Evolutionary conservation across 2,329 filamentous ascomycete genomes (phyloP).

Genomic region (Botrytis cinerea): DNA sequence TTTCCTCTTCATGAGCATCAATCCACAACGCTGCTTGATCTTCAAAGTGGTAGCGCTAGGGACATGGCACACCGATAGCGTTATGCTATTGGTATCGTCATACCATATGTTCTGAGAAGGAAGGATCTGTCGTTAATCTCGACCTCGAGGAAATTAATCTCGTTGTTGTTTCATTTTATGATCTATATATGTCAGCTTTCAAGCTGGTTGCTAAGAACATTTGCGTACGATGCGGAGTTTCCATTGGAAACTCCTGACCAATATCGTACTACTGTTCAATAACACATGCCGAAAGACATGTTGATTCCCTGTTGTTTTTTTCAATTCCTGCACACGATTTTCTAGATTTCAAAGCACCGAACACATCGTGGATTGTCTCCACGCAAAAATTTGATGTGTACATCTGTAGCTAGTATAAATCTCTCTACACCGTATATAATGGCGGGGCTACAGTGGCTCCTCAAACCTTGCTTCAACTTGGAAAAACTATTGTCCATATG

Average conservation of each 20-base stretch:
- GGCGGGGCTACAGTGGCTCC: background rate
- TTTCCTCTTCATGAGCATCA: constrained; percentile 40
- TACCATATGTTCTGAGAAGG: constrained; percentile 41
- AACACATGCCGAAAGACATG: background rate
- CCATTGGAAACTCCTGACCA: background rate
- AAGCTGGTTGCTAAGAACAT: background rate
- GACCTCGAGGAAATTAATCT: constrained; percentile 42
- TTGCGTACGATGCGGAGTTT: background rate
- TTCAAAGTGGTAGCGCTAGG: constrained; percentile 37
- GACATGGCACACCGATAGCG: constrained; percentile 35
- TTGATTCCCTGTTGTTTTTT: background rate
- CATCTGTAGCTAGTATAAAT: background rate
- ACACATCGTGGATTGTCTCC: background rate
- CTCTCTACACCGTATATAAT: no score
- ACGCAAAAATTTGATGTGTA: background rate
- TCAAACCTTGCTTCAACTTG: background rate
- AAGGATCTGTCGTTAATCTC: constrained; percentile 47
- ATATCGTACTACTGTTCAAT: background rate
- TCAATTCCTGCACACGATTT: background rate
- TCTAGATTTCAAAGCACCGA: background rate
- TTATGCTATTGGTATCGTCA: constrained; percentile 40
- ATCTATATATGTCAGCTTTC: constrained; percentile 38
- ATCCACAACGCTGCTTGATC: constrained; percentile 40
- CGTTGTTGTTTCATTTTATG: constrained; percentile 46
- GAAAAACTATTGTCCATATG: constrained; percentile 15